Evolutionary conservation across 2,329 filamentous ascomycete genomes (phyloP).

Genomic region (Akanthomyces lecanii): DNA sequence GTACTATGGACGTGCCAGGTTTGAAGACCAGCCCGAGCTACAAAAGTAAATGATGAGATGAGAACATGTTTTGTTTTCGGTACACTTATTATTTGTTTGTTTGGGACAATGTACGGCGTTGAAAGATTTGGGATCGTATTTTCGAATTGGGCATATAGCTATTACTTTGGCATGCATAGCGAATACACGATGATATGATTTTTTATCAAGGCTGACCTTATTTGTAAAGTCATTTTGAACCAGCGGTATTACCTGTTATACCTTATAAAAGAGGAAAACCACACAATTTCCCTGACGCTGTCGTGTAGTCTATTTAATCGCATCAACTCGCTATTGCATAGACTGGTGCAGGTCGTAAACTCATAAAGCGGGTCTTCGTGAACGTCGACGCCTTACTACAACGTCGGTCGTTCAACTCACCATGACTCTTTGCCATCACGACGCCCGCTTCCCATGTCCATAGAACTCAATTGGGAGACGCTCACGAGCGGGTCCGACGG

Average conservation of each 20-base stretch:
- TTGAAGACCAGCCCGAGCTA: conserved; percentile 34
- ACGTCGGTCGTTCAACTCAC: neutral
- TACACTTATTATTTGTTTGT: neutral
- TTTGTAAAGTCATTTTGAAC: neutral
- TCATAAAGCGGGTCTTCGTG: conserved; percentile 9
- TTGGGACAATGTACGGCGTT: conserved; percentile 10
- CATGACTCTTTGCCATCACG: neutral
- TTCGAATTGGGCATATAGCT: neutral
- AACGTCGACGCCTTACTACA: neutral
- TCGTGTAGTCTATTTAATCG: neutral
- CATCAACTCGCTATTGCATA: neutral
- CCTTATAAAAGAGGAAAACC: neutral
- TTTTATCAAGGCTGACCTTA: neutral
- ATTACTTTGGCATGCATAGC: conserved; percentile 4
- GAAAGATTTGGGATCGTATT: conserved; percentile 1
- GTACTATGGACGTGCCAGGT: conserved; percentile 35
- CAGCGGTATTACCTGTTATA: no score
- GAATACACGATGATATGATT: neutral
- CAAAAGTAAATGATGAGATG: conserved; percentile 9
- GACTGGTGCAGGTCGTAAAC: neutral
- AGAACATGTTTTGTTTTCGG: neutral
- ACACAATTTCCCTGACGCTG: neutral
- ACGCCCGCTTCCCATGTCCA: conserved; percentile 65
- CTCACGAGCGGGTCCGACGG: conserved; percentile 88
- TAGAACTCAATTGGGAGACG: conserved; percentile 95